Evolutionary conservation across 2,329 filamentous ascomycete genomes (phyloP).

Genomic region (Cladophialophora carrionii): DNA sequence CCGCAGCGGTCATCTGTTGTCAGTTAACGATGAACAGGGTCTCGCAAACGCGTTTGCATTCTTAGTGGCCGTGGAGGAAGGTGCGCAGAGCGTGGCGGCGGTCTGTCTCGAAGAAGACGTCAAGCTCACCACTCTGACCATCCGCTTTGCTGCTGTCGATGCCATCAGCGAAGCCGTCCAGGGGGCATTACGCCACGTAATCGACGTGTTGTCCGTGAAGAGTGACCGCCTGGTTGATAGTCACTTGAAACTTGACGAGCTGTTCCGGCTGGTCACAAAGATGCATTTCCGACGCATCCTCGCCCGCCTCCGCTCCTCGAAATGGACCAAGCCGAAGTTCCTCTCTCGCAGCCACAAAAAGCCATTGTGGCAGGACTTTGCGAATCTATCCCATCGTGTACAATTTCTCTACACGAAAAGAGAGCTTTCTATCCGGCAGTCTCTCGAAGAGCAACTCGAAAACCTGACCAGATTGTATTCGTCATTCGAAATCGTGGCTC

Average conservation of each 20-base stretch:
- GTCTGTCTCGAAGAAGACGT: constrained; percentile 41
- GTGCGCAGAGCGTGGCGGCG: constrained; percentile 40
- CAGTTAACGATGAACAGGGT: constrained; percentile 37
- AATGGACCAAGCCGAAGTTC: constrained; percentile 29
- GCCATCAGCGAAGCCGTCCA: constrained; percentile 9
- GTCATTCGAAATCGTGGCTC: constrained; percentile 15
- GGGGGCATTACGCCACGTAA: neutral
- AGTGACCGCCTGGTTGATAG: neutral
- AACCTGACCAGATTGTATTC: constrained; percentile 21
- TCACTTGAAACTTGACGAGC: neutral
- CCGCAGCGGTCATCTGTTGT: neutral
- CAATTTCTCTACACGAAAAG: constrained; percentile 27
- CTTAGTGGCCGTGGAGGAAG: constrained; percentile 40
- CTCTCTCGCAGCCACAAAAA: constrained; percentile 31
- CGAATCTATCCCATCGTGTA: constrained; percentile 26
- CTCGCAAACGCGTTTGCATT: constrained; percentile 42
- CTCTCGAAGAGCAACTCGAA: constrained; percentile 15
- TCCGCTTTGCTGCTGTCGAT: constrained; percentile 29
- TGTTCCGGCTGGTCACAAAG: constrained; percentile 3
- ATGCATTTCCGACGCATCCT: constrained; percentile 9
- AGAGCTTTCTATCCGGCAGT: constrained; percentile 4
- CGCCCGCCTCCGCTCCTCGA: constrained; percentile 30
- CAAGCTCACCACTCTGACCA: constrained; percentile 7
- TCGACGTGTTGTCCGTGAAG: neutral
- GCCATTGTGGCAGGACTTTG: constrained; percentile 30